A percentile compares a stretch with the other conserved stretches of the same genome.
Conservation (phyloP, 345 rosid genomes). For the Raphanus sativus region DNA sequence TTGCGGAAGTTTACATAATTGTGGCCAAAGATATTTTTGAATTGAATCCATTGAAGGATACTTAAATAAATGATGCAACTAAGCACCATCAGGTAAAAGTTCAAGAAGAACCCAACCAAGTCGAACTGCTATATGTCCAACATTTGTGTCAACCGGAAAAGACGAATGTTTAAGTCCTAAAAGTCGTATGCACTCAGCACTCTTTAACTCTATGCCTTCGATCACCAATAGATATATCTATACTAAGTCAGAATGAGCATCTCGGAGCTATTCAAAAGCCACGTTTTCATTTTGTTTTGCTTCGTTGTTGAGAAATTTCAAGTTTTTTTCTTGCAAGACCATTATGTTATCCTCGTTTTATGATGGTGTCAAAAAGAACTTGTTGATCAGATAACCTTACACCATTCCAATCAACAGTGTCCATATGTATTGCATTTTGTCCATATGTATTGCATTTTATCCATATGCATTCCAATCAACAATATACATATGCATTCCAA, state of each 20-base stretch:
- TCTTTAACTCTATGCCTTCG: slow-evolving; percentile 64
- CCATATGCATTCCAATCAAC: too few species aligned
- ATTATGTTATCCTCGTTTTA: slow-evolving; percentile 53
- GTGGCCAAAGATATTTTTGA: slow-evolving; percentile 72
- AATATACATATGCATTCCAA: too few species aligned
- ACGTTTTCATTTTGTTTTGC: slow-evolving; percentile 40
- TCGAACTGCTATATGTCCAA: slow-evolving; percentile 66
- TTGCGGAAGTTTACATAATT: slow-evolving; percentile 52
- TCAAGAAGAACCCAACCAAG: slow-evolving; percentile 81
- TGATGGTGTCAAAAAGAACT: slow-evolving; percentile 41
- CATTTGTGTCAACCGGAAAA: slow-evolving; percentile 79
- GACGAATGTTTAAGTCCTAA: slow-evolving; percentile 56
- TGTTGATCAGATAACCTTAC: slow-evolving; percentile 39
- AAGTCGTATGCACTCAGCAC: slow-evolving; percentile 68
- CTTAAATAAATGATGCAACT: slow-evolving; percentile 61
- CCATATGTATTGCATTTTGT: slow-evolving; percentile 37
- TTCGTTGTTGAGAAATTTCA: slow-evolving; percentile 49
- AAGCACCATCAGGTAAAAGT: slow-evolving; percentile 53
- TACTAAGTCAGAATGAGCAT: slow-evolving; percentile 53
- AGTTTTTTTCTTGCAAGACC: slow-evolving; percentile 38
- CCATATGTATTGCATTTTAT: too few species aligned
- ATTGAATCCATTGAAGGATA: slow-evolving; percentile 62
- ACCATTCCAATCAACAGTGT: slow-evolving; percentile 63
- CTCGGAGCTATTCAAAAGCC: slow-evolving; percentile 73
- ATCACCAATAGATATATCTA: slow-evolving; percentile 53